phyloP scores from a whole-genome alignment of 1,284 basidiomycete species.

The Trametes versicolor region DNA sequence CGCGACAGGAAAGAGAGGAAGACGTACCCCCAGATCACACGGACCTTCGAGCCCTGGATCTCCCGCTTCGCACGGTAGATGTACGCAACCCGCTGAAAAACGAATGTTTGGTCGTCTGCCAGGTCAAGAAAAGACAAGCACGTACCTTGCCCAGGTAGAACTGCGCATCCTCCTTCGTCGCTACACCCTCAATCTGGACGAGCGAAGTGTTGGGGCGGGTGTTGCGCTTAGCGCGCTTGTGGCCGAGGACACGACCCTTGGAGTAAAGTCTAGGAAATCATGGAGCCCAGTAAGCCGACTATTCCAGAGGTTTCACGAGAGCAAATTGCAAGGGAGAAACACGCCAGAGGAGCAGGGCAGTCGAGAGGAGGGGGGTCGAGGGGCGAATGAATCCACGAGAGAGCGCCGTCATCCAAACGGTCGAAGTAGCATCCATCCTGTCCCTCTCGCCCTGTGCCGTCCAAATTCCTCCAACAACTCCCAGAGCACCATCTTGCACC shows the following conservation, averaged over 20 bases:
- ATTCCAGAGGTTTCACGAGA: slow-evolving; percentile 10
- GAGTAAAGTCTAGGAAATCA: slow-evolving; percentile 81
- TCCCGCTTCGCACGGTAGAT: slow-evolving; percentile 97
- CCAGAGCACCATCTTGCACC: slow-evolving; percentile 23
- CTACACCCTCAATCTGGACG: slow-evolving; percentile 97
- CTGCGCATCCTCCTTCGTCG: slow-evolving; percentile 93
- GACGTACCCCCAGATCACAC: slow-evolving; percentile 95
- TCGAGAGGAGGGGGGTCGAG: background rate
- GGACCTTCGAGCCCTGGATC: slow-evolving; percentile 91
- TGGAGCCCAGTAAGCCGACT: slow-evolving; percentile 22
- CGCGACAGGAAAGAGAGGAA: background rate
- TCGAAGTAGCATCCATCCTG: slow-evolving; percentile 48
- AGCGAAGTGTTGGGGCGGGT: slow-evolving; percentile 95
- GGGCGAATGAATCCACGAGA: slow-evolving; percentile 5
- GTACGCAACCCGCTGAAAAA: slow-evolving; percentile 89
- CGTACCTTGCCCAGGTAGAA: slow-evolving; percentile 99
- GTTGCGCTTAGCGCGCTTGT: slow-evolving; percentile 99
- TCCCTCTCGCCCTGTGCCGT: slow-evolving; percentile 34
- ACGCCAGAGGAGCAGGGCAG: slow-evolving; percentile 10
- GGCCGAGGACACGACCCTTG: slow-evolving; percentile 97
- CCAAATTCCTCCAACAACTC: slow-evolving; percentile 32
- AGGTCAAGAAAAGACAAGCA: background rate
- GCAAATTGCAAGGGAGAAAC: slow-evolving; percentile 5
- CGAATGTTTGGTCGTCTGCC: slow-evolving; percentile 1
- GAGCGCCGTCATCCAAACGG: slow-evolving; percentile 50